phyloP scores from a whole-genome alignment of 108 stramenopile species.

The Pelagomonas calceolata region DNA sequence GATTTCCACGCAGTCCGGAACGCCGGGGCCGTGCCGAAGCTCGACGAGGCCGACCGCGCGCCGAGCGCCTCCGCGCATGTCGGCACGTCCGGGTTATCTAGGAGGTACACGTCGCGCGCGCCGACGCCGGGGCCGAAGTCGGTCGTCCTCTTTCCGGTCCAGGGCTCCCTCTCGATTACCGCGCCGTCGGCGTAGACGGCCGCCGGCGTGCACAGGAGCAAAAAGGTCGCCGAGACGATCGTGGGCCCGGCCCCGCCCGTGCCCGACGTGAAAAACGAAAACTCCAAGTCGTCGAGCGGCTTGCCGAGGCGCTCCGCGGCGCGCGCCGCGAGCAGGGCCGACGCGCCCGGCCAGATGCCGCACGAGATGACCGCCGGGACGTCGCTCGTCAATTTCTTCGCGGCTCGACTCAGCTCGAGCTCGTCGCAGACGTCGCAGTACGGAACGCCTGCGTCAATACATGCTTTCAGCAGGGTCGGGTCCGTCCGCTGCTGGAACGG shows the following conservation, averaged over 20 bases:
- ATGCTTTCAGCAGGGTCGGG: slow-evolving; percentile 38
- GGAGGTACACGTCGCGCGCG: slow-evolving; percentile 33
- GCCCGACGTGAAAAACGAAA: slow-evolving; percentile 67
- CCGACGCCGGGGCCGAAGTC: slow-evolving; percentile 37
- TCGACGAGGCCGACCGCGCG: slow-evolving; percentile 15
- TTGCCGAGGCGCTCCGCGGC: neutral
- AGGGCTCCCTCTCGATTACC: slow-evolving; percentile 30
- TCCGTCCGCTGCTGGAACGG: slow-evolving; percentile 60
- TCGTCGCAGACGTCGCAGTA: slow-evolving; percentile 81
- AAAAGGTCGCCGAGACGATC: slow-evolving; percentile 63
- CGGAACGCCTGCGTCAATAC: slow-evolving; percentile 40
- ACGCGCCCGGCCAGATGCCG: slow-evolving; percentile 48
- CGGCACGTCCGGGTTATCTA: too few relatives aligned
- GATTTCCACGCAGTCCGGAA: too few relatives aligned
- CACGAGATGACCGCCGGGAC: slow-evolving; percentile 41
- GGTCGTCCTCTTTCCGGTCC: slow-evolving; percentile 27
- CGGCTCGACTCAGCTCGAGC: slow-evolving; percentile 30
- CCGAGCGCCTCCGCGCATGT: too few relatives aligned
- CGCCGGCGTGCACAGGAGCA: slow-evolving; percentile 56
- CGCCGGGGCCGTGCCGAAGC: slow-evolving; percentile 66
- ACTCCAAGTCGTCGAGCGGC: slow-evolving; percentile 36
- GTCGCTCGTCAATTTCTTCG: slow-evolving; percentile 20
- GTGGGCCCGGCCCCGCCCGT: slow-evolving; percentile 70
- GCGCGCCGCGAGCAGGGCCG: slow-evolving; percentile 34
- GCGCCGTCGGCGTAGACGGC: slow-evolving; percentile 44